Base-by-base conservation (phyloP, 768 basidiomycete genomes). In the Boletus rufocinnamomeus region DNA sequence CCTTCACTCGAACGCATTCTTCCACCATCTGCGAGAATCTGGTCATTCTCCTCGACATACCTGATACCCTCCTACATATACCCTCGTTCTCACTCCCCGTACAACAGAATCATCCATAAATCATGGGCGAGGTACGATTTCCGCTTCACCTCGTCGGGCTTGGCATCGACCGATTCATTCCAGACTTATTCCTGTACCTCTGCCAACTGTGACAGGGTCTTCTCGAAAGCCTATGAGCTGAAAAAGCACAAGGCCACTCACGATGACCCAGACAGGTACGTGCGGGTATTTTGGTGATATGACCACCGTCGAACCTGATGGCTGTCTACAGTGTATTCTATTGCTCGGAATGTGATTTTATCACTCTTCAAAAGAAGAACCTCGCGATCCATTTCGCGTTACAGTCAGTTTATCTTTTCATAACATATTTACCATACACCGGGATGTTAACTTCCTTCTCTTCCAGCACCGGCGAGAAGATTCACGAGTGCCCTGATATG, bases 401-500 rank as follows among this genome's bases (percentile, higher is more conserved):
- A 45, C 71, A 72, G 71, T 65, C 43, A 27, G 66, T 51, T 13
- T 13, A 30, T 23, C 21, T 10, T 10, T 40, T 25, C 13, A 9
- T 17, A 0, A 21, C 9, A 2, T 41, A n/a, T 16, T 23, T 23
- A 11, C 7, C 2, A 3, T 9, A 2, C 5, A 16, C 4, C 9
- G 25, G 21, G 17, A 43, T 47, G 19, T n/a, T 47, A 6, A 58
- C n/a, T 1, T 3, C 11, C 5, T 44, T 37, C 17, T 5, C 28
- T 52, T 52, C 4, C 41, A 73, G 71, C 50, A 66, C 64, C 2
- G 68, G 72, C 7, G 62, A 65, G 49, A 67, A 63, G 51, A 35
- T 8, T 8, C 28, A 53, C 32, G 19, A 51, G 30, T 71, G 69
- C 40, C 67, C 65, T 8, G 48, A 69, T 19, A 48, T 19, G 11